Evolutionary conservation across 1,284 basidiomycete species (phyloP).

Genomic region (Melanopsichium pennsylvanicum): DNA sequence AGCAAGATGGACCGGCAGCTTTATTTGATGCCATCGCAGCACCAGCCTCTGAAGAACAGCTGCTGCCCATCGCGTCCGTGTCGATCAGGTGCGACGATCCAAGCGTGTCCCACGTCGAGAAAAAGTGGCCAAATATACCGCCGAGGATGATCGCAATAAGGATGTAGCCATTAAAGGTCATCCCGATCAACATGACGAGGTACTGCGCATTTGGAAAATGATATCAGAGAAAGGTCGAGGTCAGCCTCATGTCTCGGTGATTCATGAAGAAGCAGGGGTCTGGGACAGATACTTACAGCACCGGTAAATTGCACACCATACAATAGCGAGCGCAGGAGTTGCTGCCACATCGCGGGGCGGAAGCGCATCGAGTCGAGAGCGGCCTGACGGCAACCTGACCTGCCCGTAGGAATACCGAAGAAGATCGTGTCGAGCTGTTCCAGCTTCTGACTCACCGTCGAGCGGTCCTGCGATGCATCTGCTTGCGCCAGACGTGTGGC

Average conservation of each 20-base stretch:
- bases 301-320: conserved; percentile 56
- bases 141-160: conserved; percentile 58
- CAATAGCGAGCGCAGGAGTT: conserved; percentile 50
- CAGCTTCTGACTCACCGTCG: conserved; percentile 13
- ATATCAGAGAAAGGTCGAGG: neutral
- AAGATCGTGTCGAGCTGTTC: conserved; percentile 43
- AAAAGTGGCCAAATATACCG: conserved; percentile 57
- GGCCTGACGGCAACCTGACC: conserved; percentile 18
- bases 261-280: neutral
- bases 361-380: conserved; percentile 39
- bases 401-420: conserved; percentile 24
- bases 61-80: conserved; percentile 23
- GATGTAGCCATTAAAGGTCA: conserved; percentile 63
- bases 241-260: neutral
- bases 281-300: conserved; percentile 34
- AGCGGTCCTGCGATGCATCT: conserved; percentile 18
- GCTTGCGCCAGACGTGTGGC: conserved; percentile 17
- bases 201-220: conserved; percentile 22
- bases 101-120: conserved; percentile 56
- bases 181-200: conserved; percentile 59
- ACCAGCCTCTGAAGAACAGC: conserved; percentile 7
- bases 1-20: conserved; percentile 8
- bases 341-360: conserved; percentile 50
- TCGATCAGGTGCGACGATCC: conserved; percentile 36
- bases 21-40: neutral